Evolutionary conservation across 2,329 filamentous ascomycete genomes (phyloP), one percentile per base, ranked within the genome.

Genomic region (Ophiostoma australiae): DNA sequence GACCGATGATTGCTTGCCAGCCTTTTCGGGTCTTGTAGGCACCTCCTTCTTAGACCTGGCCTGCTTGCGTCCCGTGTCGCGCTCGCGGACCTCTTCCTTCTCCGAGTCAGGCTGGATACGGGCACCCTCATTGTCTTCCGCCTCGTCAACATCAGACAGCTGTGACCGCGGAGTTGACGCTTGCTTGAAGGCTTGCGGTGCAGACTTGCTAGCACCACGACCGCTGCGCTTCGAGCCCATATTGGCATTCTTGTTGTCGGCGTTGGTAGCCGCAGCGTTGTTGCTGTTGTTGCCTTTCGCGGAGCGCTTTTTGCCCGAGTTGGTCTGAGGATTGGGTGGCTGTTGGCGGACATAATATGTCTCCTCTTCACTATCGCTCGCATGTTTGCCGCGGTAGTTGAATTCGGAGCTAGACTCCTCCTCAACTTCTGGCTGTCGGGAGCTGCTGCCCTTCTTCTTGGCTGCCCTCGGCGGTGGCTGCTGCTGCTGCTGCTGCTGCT

Each of bases 341-440:
- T 35, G 10, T 3, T 68, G 39, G 3, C 69, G 69, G 0, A 69
- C 65, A 33, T 72, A 63, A 10, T 69, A 23, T 0, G 69, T 70
- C 11, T 72, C 71, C 4, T 67, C 71, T 1, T 72, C 71, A 4
- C 27, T 37, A 44, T 58, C 65, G 69, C 41, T 70, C 41, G 3
- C 41, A 20, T 67, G 20, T 31, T 39, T 27, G 20, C 23, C 37
- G 6, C 39, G 39, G 23, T 48, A 17, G n/a, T 33, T 7, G 11
- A 4, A n/a, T 4, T 67, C 66, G 0, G 66, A 39, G n/a, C 13
- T 17, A 23, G 66, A 67, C 8, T 44, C 23, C 23, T 39, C 44
- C 20, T 63, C 41, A n/a, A 44, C 31, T 20, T 67, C 44, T 0
- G 55, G 68, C 8, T 35, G 68, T n/a, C n/a, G 41, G 17, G 67